Base-by-base conservation (phyloP, 306 rosid genomes). In the Crotalaria pallida region DNA sequence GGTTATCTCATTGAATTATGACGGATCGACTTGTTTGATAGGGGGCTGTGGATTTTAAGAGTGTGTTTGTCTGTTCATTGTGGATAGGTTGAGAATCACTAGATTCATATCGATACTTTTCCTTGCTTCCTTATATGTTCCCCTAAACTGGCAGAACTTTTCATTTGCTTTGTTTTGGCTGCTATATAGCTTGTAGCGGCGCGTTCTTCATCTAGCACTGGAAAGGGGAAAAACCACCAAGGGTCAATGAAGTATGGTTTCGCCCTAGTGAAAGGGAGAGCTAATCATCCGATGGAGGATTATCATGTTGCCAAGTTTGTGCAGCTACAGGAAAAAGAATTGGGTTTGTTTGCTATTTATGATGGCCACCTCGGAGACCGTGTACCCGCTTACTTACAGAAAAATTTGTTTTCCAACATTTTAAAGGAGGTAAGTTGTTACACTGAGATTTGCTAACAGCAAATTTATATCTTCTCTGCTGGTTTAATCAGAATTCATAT, bases 281-380 rank as follows among this genome's bases (percentile, higher is more conserved):
- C 98, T 61, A 89, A 90, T 74, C 98, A 93, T 74, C 97, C 97
- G 41, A 93, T 93, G 98, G 98, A 93, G 85, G 98, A 93, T 84
- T 90, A 88, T 79, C 97, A 93, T 76, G 98, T 93, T 68, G 88
- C 98, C 69, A 88, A 93, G 79, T 93, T 93, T 74, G 80, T 80
- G 58, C 84, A 60, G 88, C 65, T 69, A 65, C 76, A 85, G 49
- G 87, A 73, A 24, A 88, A 87, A 63, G 97, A 93, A 69, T 68
- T 93, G 64, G 98, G 98, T 23, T 84, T 93, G 64, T 93, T 93
- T 76, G 98, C 98, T 7, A 88, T 93, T 21, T 93, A 88, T 67
- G 98, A 93, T 68, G 98, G 98, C 36, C 98, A 93, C 81, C 74
- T 88, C 67, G 96, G 97, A 33, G 94, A 93, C 59, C 94, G 50